Evolutionary conservation across 2,329 filamentous ascomycete species (phyloP), one percentile per base, ranked within the genome.

Genomic region (Xylaria polymorpha): DNA sequence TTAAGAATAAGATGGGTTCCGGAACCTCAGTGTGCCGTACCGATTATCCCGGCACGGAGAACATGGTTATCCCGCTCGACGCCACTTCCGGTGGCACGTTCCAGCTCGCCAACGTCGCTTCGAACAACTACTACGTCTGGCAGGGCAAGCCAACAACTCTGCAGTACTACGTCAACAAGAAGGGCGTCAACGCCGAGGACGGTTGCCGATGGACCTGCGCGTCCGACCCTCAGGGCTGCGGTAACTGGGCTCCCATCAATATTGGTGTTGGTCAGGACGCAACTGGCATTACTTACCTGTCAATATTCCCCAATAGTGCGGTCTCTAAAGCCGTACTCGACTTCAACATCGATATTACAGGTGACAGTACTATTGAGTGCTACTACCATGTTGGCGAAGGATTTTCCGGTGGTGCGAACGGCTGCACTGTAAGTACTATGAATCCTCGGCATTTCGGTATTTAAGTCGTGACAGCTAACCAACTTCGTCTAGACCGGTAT

Each of bases 151-250:
- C 83, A 60, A 98, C 96, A 61, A 94, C 93, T 57, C 94, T 94
- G 53, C 96, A 98, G 83, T 98, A 97, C 87, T 99, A 99, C 80
- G 88, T 98, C 82, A 98, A 98, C 88, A 92, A 92, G 76, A 86
- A 88, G 75, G 94, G 94, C 69, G 84, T 92, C 62, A 76, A 82
- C 20, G 83, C 89, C 67, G 80, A 89, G 73, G 82, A 94, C 14
- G 92, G 88, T 60, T 99, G 96, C 83, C 82, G 87, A 67, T 98
- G 96, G 96, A 80, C 79, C 73, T 85, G 83, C 78, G n/a, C 75
- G 25, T 74, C 73, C 20, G 81, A 83, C 74, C 80, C 83, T 46
- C 84, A 87, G 61, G 85, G 85, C 22, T 84, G 89, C 68, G 90
- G 96, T 73, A 98, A 99, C 88, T 97, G 88, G 87, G 91, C 96